These are phyloP conservation scores for Litchi chinensis DNA, from an alignment of 345 rosid genomes.

Conservation along the genomic window DNA sequence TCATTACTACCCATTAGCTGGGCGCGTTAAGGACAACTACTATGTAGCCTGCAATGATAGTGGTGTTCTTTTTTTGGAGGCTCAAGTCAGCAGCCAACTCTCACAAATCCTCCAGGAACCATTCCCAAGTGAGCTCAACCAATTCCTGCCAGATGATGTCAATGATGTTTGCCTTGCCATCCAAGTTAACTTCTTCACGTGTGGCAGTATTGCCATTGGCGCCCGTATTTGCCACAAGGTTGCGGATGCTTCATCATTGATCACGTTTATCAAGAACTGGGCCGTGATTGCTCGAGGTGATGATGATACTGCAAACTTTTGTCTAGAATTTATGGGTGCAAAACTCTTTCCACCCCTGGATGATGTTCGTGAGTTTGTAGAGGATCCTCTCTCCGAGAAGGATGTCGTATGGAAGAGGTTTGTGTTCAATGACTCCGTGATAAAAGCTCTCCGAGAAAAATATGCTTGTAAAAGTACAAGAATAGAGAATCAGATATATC, in stretches of 20 bases:
- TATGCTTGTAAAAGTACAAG: not conserved
- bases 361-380: conserved; percentile 3
- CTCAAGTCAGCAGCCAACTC: conserved; percentile 4
- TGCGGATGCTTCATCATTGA: conserved; percentile 5
- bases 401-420: conserved; percentile 41
- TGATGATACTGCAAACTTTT: not conserved
- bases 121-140: not conserved
- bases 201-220: not conserved
- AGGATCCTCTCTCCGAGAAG: conserved; percentile 21
- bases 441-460: conserved; percentile 35
- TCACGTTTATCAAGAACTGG: conserved; percentile 10
- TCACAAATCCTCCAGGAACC: not conserved
- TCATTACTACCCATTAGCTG: conserved; percentile 11
- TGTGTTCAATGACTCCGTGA: conserved; percentile 31
- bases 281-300: conserved; percentile 17
- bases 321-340: conserved; percentile 38
- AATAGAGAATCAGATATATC: not conserved
- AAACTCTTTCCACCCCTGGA: conserved; percentile 45
- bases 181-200: conserved; percentile 1
- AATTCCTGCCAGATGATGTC: not conserved
- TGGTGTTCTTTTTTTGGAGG: not conserved
- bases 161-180: not conserved
- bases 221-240: conserved; percentile 9
- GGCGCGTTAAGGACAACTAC: not conserved
- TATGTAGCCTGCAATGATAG: not conserved